Evolutionary conservation across 148 eudicot species (phyloP).

Genomic region (Bassia scoparia): DNA sequence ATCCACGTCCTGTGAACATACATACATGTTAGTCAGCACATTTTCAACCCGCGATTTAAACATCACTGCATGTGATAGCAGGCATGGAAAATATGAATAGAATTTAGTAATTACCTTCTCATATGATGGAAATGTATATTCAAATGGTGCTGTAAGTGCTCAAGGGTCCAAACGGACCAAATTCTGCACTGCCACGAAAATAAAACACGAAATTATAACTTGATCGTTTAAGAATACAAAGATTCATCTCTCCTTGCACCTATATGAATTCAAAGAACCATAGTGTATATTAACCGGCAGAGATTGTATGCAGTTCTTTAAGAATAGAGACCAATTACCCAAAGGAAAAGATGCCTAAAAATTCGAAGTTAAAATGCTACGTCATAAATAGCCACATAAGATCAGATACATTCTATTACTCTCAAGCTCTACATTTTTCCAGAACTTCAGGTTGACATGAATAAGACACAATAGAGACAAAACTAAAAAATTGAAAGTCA

Average conservation of each 20-base stretch:
- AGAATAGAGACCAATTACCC: background rate
- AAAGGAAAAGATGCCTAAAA: background rate
- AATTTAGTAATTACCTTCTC: constrained; percentile 55
- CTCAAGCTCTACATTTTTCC: background rate
- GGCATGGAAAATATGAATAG: background rate
- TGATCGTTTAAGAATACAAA: background rate
- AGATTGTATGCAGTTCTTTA: background rate
- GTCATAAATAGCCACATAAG: background rate
- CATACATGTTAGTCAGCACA: background rate
- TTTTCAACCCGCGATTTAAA: background rate
- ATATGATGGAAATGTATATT: constrained; percentile 69
- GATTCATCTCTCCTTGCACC: background rate
- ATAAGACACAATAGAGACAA: background rate
- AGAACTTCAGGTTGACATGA: background rate
- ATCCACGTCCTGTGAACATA: constrained; percentile 67
- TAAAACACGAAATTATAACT: constrained; percentile 24
- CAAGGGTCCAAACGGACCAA: constrained; percentile 68
- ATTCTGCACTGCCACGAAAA: constrained; percentile 57
- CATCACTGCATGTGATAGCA: background rate
- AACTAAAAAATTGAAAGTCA: background rate
- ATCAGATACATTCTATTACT: background rate
- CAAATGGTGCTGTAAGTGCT: constrained; percentile 53
- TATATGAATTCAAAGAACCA: background rate
- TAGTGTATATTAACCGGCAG: background rate
- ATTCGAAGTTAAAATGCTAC: background rate